These are phyloP conservation scores for Hymenoscyphus occultus DNA, from an alignment of 2,329 filamentous ascomycete genomes.

Conservation along the genomic window DNA sequence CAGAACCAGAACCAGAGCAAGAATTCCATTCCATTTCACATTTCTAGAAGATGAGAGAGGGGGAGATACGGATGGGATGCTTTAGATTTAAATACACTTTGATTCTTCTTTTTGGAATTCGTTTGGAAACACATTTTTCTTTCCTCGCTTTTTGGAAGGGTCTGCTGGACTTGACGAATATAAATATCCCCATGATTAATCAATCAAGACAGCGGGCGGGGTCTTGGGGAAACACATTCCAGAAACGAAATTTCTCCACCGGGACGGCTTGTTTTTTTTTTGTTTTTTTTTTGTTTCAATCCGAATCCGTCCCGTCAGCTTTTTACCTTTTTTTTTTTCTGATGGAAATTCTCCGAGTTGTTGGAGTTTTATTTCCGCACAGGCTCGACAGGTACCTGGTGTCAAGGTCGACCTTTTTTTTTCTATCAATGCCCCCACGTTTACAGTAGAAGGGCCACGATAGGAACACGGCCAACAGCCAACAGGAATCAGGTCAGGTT, in stretches of 20 bases:
- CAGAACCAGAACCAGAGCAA: background rate
- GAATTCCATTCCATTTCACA: background rate
- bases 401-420: background rate
- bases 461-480: background rate
- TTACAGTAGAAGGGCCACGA: background rate
- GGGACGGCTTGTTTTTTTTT: background rate
- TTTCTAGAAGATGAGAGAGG: background rate
- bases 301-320: background rate
- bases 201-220: background rate
- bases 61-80: background rate
- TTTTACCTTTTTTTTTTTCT: background rate
- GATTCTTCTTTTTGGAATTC: too few species aligned
- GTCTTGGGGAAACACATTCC: background rate
- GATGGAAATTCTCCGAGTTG: conserved; percentile 1
- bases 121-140: background rate
- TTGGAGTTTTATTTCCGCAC: background rate
- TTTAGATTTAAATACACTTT: too few species aligned
- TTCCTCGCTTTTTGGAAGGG: background rate
- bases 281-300: background rate
- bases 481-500: too few species aligned
- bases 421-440: background rate
- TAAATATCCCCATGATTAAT: too few species aligned
- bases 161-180: too few species aligned
- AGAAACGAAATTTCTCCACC: background rate
- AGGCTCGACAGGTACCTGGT: too few species aligned